Percentiles rank a stretch among this genome's conserved stretches.
These are phyloP conservation scores for Gossypioides kirkii DNA, from an alignment of 345 rosid species.

Conservation along the genomic window DNA sequence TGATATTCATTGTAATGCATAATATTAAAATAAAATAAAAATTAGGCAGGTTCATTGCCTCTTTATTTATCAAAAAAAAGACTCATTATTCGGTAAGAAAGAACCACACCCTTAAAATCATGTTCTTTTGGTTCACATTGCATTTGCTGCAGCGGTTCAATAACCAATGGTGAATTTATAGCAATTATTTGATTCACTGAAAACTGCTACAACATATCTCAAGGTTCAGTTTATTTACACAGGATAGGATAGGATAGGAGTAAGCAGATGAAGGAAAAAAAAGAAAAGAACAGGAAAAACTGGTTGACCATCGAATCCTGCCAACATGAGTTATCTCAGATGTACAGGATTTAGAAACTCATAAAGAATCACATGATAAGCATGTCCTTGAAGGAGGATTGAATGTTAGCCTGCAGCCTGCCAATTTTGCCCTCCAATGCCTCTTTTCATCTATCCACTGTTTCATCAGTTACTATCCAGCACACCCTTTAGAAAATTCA, in stretches of 20 bases:
- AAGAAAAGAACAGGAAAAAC: neutral
- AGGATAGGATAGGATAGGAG: neutral
- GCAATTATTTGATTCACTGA: slow-evolving; percentile 2
- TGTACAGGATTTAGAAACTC: slow-evolving; percentile 24
- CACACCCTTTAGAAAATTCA: slow-evolving; percentile 74
- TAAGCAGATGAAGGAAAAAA: neutral
- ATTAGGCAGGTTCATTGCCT: too few species aligned
- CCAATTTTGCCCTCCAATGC: slow-evolving; percentile 5
- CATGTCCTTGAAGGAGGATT: neutral
- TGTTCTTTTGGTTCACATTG: too few species aligned
- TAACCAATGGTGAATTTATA: neutral
- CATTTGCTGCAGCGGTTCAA: neutral
- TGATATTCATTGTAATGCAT: too few species aligned
- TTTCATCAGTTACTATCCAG: slow-evolving; percentile 61
- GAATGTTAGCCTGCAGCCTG: slow-evolving; percentile 13
- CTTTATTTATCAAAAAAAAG: too few species aligned
- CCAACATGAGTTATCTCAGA: slow-evolving; percentile 27
- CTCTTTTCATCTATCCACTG: neutral
- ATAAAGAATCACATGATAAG: slow-evolving; percentile 23
- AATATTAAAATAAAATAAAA: too few species aligned
- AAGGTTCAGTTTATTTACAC: slow-evolving; percentile 26
- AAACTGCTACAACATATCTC: slow-evolving; percentile 6
- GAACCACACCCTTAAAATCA: too few species aligned
- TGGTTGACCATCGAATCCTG: slow-evolving; percentile 21
- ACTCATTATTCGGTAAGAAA: too few species aligned